Conservation (phyloP, 164 flowering plant genomes). For the Macadamia integrifolia region DNA sequence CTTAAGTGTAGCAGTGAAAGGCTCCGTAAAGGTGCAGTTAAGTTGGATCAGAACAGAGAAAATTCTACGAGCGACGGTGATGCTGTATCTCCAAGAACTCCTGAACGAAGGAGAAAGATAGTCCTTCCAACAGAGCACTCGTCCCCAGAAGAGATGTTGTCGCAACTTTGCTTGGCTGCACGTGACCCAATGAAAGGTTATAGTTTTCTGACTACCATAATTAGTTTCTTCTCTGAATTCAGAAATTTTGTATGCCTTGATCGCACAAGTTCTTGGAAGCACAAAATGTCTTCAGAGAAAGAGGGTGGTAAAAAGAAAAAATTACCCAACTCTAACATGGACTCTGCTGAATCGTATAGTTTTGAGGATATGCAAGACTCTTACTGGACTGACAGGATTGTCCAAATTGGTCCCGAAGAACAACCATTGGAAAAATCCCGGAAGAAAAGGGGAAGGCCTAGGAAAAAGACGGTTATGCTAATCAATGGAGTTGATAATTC, state of each 20-base stretch:
- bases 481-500: constrained; percentile 15
- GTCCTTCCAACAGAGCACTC: constrained; percentile 14
- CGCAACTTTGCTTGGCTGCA: constrained; percentile 49
- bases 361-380: constrained; percentile 35
- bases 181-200: constrained; percentile 36
- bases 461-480: constrained; percentile 8
- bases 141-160: constrained; percentile 42
- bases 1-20: constrained; percentile 17
- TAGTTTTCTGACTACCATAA: constrained; percentile 15
- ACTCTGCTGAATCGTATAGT: constrained; percentile 24
- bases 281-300: constrained; percentile 14
- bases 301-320: constrained; percentile 9
- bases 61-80: constrained; percentile 2
- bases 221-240: constrained; percentile 42
- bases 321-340: constrained; percentile 10
- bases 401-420: constrained; percentile 36
- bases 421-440: constrained; percentile 12
- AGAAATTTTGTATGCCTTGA: constrained; percentile 36
- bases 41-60: constrained; percentile 11
- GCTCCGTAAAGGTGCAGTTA: constrained; percentile 12
- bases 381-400: constrained; percentile 36
- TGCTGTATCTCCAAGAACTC: constrained; percentile 4
- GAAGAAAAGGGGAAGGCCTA: constrained; percentile 17
- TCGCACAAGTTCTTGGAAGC: constrained; percentile 9
- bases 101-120: constrained; percentile 10